Base-by-base conservation (phyloP, 2,329 filamentous ascomycete genomes). In the Aspergillus flavus region DNA sequence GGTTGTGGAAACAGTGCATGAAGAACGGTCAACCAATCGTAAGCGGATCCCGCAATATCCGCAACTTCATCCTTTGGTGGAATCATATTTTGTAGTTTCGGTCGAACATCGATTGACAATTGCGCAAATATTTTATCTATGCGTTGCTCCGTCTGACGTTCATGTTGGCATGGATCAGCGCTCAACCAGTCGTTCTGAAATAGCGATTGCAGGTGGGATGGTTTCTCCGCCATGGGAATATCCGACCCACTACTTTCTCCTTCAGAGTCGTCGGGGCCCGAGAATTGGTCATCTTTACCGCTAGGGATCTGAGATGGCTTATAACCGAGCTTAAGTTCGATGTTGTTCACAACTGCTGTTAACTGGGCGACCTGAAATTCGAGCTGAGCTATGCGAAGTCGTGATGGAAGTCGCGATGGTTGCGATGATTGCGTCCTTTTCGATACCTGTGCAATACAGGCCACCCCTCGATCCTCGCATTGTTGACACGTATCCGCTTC, bases 101-200 rank as follows among this genome's bases (percentile, higher is more conserved):
- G 66, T 39, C 67, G 60, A 16, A 61, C 59, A 4, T 48, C 32
- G 2, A 64, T 52, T 2, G 43, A 19, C 3, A 69, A 41, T n/a
- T 65, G 61, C 3, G 58, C 48, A 9, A 59, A 64, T 10, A 32
- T 53, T 26, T 59, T 68, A 4, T 21, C 48, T 34, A 59, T 53
- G 2, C 64, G 58, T 7, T 64, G 61, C 36, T 62, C 56, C 4
- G 23, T 23, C 14, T 63, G 64, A 6, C 61, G 48, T 14, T 62
- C 41, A 9, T 62, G 53, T 14, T 57, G 62, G 14, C 41, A 23
- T 1, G 61, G 54, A 36, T 68, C 64, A 9, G 64, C 63, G n/a
- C 62, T 69, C 4, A 69, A 48, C 62, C 64, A 68, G 36, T 69
- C 64, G 46, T 69, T 69, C 21, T 69, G 64, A 23, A 69, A 69